Evolutionary conservation across 495 filamentous ascomycete genomes (phyloP).

Genomic region (Astrocystis sublimbata): DNA sequence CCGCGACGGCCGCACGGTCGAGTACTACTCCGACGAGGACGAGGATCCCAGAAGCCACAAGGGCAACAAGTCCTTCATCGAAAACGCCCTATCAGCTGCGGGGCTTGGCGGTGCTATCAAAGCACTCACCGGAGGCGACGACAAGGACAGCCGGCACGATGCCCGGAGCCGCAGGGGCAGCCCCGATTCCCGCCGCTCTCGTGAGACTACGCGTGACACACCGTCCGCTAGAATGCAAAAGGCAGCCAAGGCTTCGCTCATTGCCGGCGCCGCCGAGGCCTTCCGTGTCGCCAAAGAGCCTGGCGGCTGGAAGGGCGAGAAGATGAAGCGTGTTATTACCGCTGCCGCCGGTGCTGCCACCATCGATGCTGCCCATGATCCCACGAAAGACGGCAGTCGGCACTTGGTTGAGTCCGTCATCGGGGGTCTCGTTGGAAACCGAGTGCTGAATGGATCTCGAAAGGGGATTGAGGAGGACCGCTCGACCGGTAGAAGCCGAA

Average conservation of each 20-base stretch:
- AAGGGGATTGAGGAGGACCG: slow-evolving; percentile 59
- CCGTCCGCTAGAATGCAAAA: slow-evolving; percentile 65
- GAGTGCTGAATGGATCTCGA: slow-evolving; percentile 72
- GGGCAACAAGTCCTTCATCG: slow-evolving; percentile 69
- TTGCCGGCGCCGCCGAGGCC: slow-evolving; percentile 84
- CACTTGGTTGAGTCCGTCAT: slow-evolving; percentile 72
- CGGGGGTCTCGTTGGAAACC: slow-evolving; percentile 81
- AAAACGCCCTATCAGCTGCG: slow-evolving; percentile 66
- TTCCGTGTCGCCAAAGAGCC: slow-evolving; percentile 84
- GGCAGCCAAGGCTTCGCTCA: slow-evolving; percentile 80
- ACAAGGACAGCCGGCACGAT: slow-evolving; percentile 53
- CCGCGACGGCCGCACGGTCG: slow-evolving; percentile 44
- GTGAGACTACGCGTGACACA: slow-evolving; percentile 28
- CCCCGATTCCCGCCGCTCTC: slow-evolving; percentile 43
- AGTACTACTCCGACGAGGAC: slow-evolving; percentile 57
- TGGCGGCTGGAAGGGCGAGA: slow-evolving; percentile 79
- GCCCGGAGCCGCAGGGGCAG: slow-evolving; percentile 50
- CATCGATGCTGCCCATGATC: slow-evolving; percentile 74
- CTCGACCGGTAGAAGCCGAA: slow-evolving; percentile 52
- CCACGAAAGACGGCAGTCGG: slow-evolving; percentile 71
- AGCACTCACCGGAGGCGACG: slow-evolving; percentile 46
- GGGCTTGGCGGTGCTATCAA: slow-evolving; percentile 67
- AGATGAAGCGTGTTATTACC: slow-evolving; percentile 83
- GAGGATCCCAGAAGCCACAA: slow-evolving; percentile 51
- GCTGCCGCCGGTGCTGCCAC: slow-evolving; percentile 83